Base-by-base conservation (phyloP, 75 land plant species). In the Picea sitchensis region DNA sequence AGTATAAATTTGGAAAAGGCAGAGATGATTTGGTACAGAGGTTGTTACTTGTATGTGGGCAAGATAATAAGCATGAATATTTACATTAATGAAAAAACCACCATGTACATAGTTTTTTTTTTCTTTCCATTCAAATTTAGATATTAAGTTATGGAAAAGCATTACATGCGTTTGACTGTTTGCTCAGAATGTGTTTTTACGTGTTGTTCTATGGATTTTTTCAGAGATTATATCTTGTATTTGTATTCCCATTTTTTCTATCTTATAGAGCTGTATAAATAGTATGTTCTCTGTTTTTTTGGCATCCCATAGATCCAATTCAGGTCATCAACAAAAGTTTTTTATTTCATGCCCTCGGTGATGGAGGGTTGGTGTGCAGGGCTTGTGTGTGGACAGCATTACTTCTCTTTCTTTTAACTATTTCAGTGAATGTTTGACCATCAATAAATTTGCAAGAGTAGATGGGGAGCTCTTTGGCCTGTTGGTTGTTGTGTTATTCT, bases 401-500 rank as follows among this genome's bases (percentile, higher is more conserved):
- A 2, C 75, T 93, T 81, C 86, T 95, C n/a, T 80, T 90, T 64
- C 54, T 90, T 77, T 80, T 95, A 54, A 81, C 96, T 26, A 85
- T 91, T 62, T 76, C 26, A 26, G 26, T 26, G 26, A 26, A 26
- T 26, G 26, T 26, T 26, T 26, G 26, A 26, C 26, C 26, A 93
- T 93, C 80, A 91, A 88, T 68, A 79, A 92, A 56, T 95, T 95
- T 83, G 93, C 98, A 14, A 84, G 98, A 17, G 68, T 95, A 58
- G 93, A 94, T 78, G 98, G 98, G 26, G 98, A 95, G 86, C 82
- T 95, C 36, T 95, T 95, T 78, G 98, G 94, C 57, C 68, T 90
- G 75, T 88, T 95, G 20, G 91, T 95, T 73, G 95, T 96, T 12
- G 80, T 95, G 83, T 91, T 95, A 41, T 95, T 95, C 73, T 83